A percentile compares a stretch with the other conserved stretches of the same genome.
These are phyloP conservation scores for Osmozyma mogii DNA, from an alignment of 805 yeast genomes.

Conservation along the genomic window DNA sequence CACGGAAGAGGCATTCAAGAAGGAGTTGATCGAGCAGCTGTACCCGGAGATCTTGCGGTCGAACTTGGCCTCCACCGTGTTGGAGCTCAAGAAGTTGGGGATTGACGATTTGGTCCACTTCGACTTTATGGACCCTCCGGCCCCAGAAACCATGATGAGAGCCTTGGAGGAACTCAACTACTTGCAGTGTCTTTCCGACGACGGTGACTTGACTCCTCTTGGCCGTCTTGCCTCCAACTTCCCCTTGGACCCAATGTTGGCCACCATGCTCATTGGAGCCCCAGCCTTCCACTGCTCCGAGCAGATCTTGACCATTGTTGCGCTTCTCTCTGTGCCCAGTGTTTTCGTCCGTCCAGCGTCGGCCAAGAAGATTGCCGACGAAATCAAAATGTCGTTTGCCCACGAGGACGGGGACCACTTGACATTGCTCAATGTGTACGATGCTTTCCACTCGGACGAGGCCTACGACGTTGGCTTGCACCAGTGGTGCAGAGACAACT, in stretches of 20 bases:
- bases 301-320: constrained; percentile 81
- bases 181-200: constrained; percentile 82
- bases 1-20: constrained; percentile 93
- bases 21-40: constrained; percentile 89
- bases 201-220: constrained; percentile 80
- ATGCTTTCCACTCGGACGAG: constrained; percentile 73
- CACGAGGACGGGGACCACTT: constrained; percentile 95
- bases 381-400: constrained; percentile 77
- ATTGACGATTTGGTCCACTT: constrained; percentile 94
- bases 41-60: constrained; percentile 93
- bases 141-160: constrained; percentile 99
- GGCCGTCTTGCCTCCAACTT: constrained; percentile 89
- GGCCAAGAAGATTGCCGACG: constrained; percentile 86
- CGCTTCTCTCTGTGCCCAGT: constrained; percentile 85
- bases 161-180: constrained; percentile 93
- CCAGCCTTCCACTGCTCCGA: constrained; percentile 81
- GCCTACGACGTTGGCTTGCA: constrained; percentile 57
- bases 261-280: constrained; percentile 85
- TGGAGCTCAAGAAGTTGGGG: constrained; percentile 90
- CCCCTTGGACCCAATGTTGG: constrained; percentile 93
- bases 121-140: constrained; percentile 99
- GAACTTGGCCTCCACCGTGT: constrained; percentile 83
- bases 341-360: constrained; percentile 91
- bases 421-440: constrained; percentile 80
- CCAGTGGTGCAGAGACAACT: constrained; percentile 91